Base-by-base conservation (phyloP, 495 filamentous ascomycete genomes). In the Lepidopterella palustris region DNA sequence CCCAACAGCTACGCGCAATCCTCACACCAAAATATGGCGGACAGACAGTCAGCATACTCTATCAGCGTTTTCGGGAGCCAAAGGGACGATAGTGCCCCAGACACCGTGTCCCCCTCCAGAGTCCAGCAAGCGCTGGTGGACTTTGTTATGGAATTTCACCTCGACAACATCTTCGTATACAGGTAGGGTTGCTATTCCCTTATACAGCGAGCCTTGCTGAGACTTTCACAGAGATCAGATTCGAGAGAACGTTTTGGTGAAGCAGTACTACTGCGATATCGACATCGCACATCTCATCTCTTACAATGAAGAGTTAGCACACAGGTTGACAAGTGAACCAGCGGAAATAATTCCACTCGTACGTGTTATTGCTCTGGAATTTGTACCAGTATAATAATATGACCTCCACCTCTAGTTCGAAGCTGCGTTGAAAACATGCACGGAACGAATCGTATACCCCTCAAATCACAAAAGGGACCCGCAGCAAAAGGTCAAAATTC, bases 161-260 rank as follows among this genome's bases (percentile, higher is more conserved):
- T 97, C 52, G 93, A 97, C 73, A 96, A 96, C 78, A 84, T 86
- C 64, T 99, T 95, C 74, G 87, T 97, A 66, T 99, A 99, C 79
- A 84, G 91, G 91, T 91, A 75, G 29, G 71, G 45, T 9, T 9
- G 9, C 25, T n/a, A 1, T n/a, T 23, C 18, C 40, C 23, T n/a
- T 15, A 42, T 10, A 25, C 60, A 26, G 53, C n/a, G 10, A 6
- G 3, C 0, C 5, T 18, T 20, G 49, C 60, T 39, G 53, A 65
- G 27, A 26, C 4, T 28, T 1, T 1, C 54, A 27, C 65, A 95
- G 95, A 77, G 95, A 99, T 68, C 93, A 96, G 77, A 81, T 99
- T 58, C 84, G 91, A 61, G 92, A 97, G 68, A 97, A 99, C 76
- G 92, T 91, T 28, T 81, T 99, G 0, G 83, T 96, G 11, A 95